Conservation (phyloP, 768 basidiomycete genomes). For the Suillus decipiens region DNA sequence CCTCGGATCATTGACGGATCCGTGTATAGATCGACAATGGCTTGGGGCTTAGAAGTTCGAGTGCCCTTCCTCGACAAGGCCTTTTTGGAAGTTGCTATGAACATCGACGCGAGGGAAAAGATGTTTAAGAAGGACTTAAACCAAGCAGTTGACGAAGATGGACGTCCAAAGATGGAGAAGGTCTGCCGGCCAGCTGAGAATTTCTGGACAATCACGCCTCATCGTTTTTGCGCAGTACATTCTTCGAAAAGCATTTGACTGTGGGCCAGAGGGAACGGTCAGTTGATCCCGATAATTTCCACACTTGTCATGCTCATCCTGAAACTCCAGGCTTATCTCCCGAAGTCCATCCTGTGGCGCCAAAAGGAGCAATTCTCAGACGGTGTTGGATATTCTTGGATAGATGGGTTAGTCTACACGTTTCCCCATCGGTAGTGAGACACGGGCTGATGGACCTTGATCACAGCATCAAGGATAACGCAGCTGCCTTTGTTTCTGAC, state of each 20-base stretch:
- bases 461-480: conserved; percentile 85
- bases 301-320: background rate
- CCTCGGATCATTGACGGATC: conserved; percentile 9
- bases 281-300: conserved; percentile 7
- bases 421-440: background rate
- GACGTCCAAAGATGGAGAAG: conserved; percentile 94
- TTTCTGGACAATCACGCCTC: conserved; percentile 1
- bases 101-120: conserved; percentile 84
- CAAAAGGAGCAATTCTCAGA: conserved; percentile 99
- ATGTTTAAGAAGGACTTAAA: conserved; percentile 80
- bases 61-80: conserved; percentile 98
- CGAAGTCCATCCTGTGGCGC: conserved; percentile 92
- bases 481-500: conserved; percentile 74
- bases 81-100: conserved; percentile 94
- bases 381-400: conserved; percentile 98
- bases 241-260: conserved; percentile 93
- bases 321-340: conserved; percentile 77
- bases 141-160: conserved; percentile 81
- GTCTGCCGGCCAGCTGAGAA: conserved; percentile 37
- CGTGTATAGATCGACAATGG: conserved; percentile 86
- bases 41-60: conserved; percentile 98
- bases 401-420: conserved; percentile 71
- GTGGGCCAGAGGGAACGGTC: conserved; percentile 75
- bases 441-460: conserved; percentile 8
- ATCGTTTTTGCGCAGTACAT: conserved; percentile 66